Conservation (phyloP, 2,329 filamentous ascomycete genomes). For the Botrytis porri region DNA sequence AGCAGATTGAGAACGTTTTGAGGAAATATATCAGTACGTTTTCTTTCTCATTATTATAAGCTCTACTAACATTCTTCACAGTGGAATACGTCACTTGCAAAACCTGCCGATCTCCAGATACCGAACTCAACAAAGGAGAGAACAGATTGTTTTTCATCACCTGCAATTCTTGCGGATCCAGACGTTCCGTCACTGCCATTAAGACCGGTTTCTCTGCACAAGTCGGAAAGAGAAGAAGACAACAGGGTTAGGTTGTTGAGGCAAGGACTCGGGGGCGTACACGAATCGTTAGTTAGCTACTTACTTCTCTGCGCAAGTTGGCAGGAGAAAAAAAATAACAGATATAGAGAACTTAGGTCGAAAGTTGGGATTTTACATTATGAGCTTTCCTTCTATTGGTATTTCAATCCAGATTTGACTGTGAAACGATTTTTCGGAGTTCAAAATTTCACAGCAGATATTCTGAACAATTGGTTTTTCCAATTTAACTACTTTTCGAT, state of each 20-base stretch:
- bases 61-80: constrained; percentile 30
- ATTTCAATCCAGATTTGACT: background rate
- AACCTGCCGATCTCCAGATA: constrained; percentile 92
- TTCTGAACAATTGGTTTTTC: background rate
- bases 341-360: background rate
- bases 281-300: background rate
- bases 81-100: constrained; percentile 98
- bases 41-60: constrained; percentile 34
- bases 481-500: background rate
- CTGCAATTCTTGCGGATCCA: constrained; percentile 81
- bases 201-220: constrained; percentile 99
- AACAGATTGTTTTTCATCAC: constrained; percentile 99
- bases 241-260: constrained; percentile 62
- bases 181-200: constrained; percentile 93
- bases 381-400: background rate
- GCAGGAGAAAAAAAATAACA: background rate
- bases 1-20: constrained; percentile 97
- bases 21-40: constrained; percentile 87
- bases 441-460: background rate
- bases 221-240: constrained; percentile 97
- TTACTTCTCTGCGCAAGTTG: background rate
- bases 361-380: background rate
- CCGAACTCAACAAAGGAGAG: constrained; percentile 96
- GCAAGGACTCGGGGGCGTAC: background rate
- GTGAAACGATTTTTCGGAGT: background rate